A percentile compares a stretch with the other conserved stretches of the same genome.
phyloP scores from a whole-genome alignment of 192 early-diverging fungal species.

The Dimargaris cristalligena region DNA sequence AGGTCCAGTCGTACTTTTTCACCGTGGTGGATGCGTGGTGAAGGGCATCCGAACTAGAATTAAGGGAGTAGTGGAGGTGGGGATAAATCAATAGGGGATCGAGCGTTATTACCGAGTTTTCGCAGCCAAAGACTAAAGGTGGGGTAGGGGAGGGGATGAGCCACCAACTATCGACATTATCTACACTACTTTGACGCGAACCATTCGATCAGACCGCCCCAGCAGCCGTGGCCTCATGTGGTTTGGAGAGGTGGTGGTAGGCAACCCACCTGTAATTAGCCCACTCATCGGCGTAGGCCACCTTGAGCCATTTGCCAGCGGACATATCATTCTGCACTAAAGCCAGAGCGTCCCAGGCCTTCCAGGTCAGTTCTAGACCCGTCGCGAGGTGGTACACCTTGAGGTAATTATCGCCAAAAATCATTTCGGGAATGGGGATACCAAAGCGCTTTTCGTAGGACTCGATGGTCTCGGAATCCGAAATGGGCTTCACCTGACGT shows the following conservation, averaged over 20 bases:
- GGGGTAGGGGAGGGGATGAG: too few species aligned
- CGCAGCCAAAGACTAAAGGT: too few species aligned
- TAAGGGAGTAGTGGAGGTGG: too few species aligned
- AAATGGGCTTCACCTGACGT: too few species aligned
- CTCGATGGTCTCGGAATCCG: too few species aligned
- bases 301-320: conserved; percentile 58
- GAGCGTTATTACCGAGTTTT: too few species aligned
- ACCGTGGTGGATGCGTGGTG: conserved; percentile 41
- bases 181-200: too few species aligned
- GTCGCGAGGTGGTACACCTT: conserved; percentile 31
- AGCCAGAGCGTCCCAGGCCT: conserved; percentile 56
- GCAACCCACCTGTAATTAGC: conserved; percentile 50
- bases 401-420: conserved; percentile 81
- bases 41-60: conserved; percentile 56
- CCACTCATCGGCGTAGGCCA: conserved; percentile 78
- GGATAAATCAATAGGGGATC: too few species aligned
- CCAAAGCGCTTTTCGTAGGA: conserved; percentile 34
- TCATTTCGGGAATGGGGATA: conserved; percentile 87
- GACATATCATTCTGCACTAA: conserved; percentile 48
- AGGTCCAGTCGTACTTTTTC: conserved; percentile 84
- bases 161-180: too few species aligned
- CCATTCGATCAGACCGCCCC: too few species aligned
- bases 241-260: too few species aligned
- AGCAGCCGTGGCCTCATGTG: conserved; percentile 4
- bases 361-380: conserved; percentile 36